Percentiles rank a stretch among this genome's conserved stretches.
Evolutionary conservation across 2,329 filamentous ascomycete species (phyloP).

Genomic region (Basipetospora chlamydospora): DNA sequence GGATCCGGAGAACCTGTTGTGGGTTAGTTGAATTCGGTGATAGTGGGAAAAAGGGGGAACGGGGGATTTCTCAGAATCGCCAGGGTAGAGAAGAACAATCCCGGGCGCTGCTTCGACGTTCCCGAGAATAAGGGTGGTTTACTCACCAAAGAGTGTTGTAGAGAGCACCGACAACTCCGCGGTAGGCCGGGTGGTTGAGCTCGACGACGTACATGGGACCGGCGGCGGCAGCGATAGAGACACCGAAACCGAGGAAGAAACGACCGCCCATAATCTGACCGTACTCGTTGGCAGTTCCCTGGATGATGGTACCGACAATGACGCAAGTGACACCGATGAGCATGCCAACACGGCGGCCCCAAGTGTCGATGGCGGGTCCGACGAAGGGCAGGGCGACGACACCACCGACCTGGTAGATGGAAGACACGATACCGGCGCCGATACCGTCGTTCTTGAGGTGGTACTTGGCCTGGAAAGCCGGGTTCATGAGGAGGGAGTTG

Average conservation of each 20-base stretch:
- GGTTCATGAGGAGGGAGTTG: constrained; percentile 30
- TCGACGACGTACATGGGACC: constrained; percentile 51
- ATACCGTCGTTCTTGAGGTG: constrained; percentile 26
- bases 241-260: constrained; percentile 41
- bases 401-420: constrained; percentile 37
- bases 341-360: constrained; percentile 31
- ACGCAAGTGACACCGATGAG: constrained; percentile 27
- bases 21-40: too few species aligned
- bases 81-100: too few species aligned
- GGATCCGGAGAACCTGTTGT: constrained; percentile 23
- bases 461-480: constrained; percentile 24
- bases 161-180: constrained; percentile 45
- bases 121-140: constrained; percentile 21
- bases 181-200: constrained; percentile 46
- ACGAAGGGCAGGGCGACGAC: constrained; percentile 29
- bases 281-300: constrained; percentile 20
- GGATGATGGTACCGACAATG: constrained; percentile 18
- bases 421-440: constrained; percentile 33
- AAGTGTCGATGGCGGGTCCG: constrained; percentile 30
- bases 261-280: constrained; percentile 41
- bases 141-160: constrained; percentile 32
- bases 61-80: too few species aligned
- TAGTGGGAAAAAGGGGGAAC: too few species aligned
- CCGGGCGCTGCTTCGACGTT: constrained; percentile 12
- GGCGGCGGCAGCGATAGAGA: constrained; percentile 42